phyloP scores from a whole-genome alignment of 306 rosid species.

The Oemleria cerasiformis region DNA sequence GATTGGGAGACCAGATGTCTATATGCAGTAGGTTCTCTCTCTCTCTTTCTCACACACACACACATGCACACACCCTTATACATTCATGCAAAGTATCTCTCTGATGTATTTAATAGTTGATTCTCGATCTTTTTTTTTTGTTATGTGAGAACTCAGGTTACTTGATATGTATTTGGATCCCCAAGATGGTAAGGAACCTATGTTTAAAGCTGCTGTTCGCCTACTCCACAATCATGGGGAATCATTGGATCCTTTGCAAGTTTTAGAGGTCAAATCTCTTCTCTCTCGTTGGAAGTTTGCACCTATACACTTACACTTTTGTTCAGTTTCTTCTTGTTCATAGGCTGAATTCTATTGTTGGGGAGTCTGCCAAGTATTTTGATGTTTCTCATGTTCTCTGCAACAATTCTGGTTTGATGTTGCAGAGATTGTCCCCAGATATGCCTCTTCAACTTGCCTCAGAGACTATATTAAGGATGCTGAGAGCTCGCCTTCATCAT shows the following conservation, averaged over 20 bases:
- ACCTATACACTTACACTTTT: neutral
- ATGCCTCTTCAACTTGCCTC: constrained; percentile 99
- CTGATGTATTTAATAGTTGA: neutral
- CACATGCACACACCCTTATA: constrained; percentile 6
- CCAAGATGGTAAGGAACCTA: constrained; percentile 95
- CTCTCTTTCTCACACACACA: constrained; percentile 18
- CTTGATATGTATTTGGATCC: constrained; percentile 99
- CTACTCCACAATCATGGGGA: constrained; percentile 99
- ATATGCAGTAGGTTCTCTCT: constrained; percentile 79
- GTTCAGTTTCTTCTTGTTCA: neutral
- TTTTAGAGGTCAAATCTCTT: constrained; percentile 60
- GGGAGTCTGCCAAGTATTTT: neutral
- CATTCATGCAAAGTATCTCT: constrained; percentile 1
- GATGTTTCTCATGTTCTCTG: constrained; percentile 9
- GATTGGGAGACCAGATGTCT: constrained; percentile 96
- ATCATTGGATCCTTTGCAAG: constrained; percentile 90
- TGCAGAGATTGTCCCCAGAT: constrained; percentile 84
- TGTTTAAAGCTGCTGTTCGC: constrained; percentile 98
- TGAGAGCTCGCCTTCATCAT: constrained; percentile 93
- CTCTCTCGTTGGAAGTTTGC: neutral
- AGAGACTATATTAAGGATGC: constrained; percentile 83
- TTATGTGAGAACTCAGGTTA: constrained; percentile 51
- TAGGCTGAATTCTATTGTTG: neutral
- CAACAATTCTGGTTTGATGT: constrained; percentile 21
- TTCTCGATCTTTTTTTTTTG: constrained; percentile 23